Conservation (phyloP, 495 filamentous ascomycete species). For the Xylaria grammica region DNA sequence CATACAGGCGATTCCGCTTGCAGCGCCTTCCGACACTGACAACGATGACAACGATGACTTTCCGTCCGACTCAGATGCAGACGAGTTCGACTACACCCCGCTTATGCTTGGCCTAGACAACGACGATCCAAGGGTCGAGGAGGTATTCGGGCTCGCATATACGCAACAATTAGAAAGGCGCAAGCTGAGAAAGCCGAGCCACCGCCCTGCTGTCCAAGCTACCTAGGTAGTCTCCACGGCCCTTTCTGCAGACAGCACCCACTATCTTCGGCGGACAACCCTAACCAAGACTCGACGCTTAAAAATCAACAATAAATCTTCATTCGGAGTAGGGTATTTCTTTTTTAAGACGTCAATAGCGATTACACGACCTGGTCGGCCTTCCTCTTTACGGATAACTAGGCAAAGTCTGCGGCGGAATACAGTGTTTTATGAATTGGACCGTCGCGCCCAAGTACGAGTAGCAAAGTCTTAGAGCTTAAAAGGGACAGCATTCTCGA, state of each 20-base stretch:
- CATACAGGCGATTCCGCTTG: no score
- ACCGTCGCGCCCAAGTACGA: neutral
- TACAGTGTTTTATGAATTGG: conserved; percentile 4
- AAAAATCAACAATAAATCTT: neutral
- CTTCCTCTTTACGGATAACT: conserved; percentile 1
- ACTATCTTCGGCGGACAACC: neutral
- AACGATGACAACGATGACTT: no score
- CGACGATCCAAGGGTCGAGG: conserved; percentile 1
- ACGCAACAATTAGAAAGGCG: neutral
- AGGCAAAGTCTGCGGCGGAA: conserved; percentile 1
- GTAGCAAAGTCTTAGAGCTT: neutral
- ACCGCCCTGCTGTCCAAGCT: neutral
- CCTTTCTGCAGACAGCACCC: neutral
- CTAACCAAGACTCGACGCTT: neutral
- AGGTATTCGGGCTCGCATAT: conserved; percentile 6
- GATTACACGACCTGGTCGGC: neutral
- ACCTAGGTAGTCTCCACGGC: neutral
- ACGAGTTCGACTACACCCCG: neutral
- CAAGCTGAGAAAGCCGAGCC: neutral
- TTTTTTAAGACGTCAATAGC: neutral
- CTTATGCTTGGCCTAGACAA: neutral
- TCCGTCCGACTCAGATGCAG: neutral
- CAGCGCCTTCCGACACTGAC: no score
- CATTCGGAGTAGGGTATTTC: no score
- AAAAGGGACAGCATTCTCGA: neutral